These are phyloP conservation scores for Thoreauomyces humboldtii DNA, from an alignment of 192 early-diverging fungal species.

Conservation along the genomic window DNA sequence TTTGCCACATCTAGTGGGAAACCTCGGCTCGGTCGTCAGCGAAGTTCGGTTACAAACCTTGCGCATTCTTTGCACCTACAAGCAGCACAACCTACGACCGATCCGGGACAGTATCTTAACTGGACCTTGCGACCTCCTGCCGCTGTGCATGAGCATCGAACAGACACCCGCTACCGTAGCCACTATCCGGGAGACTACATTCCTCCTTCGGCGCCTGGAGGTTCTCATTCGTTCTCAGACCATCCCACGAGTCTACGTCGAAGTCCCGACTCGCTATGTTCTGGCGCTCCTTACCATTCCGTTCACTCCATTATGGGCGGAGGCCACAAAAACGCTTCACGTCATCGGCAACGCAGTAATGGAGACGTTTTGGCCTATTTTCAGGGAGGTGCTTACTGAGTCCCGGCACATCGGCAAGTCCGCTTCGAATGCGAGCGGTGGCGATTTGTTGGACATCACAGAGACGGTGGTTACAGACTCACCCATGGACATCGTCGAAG, in stretches of 20 bases:
- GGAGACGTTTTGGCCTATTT: slow-evolving; percentile 55
- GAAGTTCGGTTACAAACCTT: slow-evolving; percentile 63
- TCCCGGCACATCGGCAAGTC: neutral
- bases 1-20: slow-evolving; percentile 50
- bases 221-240: slow-evolving; percentile 58
- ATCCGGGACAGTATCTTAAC: slow-evolving; percentile 16
- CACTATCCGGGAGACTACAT: slow-evolving; percentile 75
- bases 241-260: slow-evolving; percentile 69
- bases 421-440: too few species aligned
- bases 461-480: neutral
- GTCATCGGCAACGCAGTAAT: neutral
- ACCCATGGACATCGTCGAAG: neutral
- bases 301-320: slow-evolving; percentile 81
- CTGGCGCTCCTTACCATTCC: slow-evolving; percentile 76
- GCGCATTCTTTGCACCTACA: slow-evolving; percentile 66
- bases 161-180: slow-evolving; percentile 57
- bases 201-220: slow-evolving; percentile 70
- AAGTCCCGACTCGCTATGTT: slow-evolving; percentile 61
- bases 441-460: neutral
- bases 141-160: slow-evolving; percentile 59
- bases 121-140: slow-evolving; percentile 27
- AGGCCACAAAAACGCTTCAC: slow-evolving; percentile 50
- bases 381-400: neutral
- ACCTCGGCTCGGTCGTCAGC: slow-evolving; percentile 59
- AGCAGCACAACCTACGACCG: slow-evolving; percentile 50